These are phyloP conservation scores for Inga leiocalycina DNA, from an alignment of 306 rosid species.

Conservation along the genomic window DNA sequence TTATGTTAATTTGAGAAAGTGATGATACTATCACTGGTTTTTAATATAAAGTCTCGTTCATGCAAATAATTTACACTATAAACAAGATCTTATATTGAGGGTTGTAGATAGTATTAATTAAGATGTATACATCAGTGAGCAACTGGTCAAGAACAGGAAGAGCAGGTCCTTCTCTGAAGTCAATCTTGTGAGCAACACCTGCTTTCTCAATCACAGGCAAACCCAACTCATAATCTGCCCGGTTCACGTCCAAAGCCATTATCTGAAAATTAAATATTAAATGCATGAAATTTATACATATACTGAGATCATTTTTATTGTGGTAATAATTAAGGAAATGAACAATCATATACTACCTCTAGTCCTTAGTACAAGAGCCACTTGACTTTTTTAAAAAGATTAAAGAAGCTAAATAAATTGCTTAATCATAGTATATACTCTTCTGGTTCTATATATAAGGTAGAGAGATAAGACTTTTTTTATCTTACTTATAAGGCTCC, in stretches of 20 bases:
- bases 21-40: not conserved
- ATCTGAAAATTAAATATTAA: constrained; percentile 44
- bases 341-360: not conserved
- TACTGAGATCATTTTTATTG: not conserved
- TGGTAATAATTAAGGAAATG: not conserved
- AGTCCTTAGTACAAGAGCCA: no score
- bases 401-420: no score
- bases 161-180: constrained; percentile 95
- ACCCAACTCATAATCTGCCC: constrained; percentile 80
- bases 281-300: not conserved
- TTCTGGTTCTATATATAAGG: no score
- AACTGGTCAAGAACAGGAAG: constrained; percentile 74
- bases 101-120: not conserved
- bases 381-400: no score
- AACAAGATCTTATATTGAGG: no score
- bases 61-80: no score
- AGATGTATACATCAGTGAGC: constrained; percentile 51
- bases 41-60: no score
- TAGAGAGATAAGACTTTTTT: no score
- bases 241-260: constrained; percentile 87
- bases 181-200: constrained; percentile 85
- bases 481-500: no score
- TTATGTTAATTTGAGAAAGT: not conserved
- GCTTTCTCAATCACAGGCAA: constrained; percentile 68
- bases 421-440: no score